phyloP scores from a whole-genome alignment of 1,284 basidiomycete species.

The Pseudozyma pruni region DNA sequence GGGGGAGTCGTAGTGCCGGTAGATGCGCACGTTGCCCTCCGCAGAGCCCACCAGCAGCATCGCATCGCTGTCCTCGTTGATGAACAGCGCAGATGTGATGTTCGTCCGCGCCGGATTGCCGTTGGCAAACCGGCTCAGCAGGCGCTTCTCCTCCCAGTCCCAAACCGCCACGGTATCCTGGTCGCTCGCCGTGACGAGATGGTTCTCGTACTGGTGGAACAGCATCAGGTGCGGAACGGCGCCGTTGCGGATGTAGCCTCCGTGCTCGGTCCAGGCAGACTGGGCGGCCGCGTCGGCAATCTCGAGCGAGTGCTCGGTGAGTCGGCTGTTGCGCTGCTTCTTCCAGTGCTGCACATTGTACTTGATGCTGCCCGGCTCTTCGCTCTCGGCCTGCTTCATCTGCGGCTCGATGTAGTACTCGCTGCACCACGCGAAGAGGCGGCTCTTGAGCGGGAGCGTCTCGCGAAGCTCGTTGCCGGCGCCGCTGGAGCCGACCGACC shows the following conservation, averaged over 20 bases:
- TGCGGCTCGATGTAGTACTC: slow-evolving; percentile 97
- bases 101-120: slow-evolving; percentile 83
- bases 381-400: slow-evolving; percentile 79
- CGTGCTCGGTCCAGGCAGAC: slow-evolving; percentile 80
- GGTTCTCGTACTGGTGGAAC: slow-evolving; percentile 92
- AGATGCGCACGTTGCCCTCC: slow-evolving; percentile 90
- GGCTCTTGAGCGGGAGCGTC: slow-evolving; percentile 84
- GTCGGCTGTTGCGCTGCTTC: slow-evolving; percentile 86
- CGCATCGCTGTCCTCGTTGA: slow-evolving; percentile 94
- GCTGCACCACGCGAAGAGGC: slow-evolving; percentile 93
- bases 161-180: slow-evolving; percentile 90
- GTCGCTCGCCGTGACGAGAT: slow-evolving; percentile 87
- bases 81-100: slow-evolving; percentile 89
- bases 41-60: slow-evolving; percentile 87
- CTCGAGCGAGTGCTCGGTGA: slow-evolving; percentile 76
- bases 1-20: slow-evolving; percentile 79
- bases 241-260: slow-evolving; percentile 77
- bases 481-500: slow-evolving; percentile 24
- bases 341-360: slow-evolving; percentile 98
- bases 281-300: slow-evolving; percentile 79
- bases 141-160: slow-evolving; percentile 87
- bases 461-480: slow-evolving; percentile 59
- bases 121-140: slow-evolving; percentile 86
- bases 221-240: slow-evolving; percentile 72
- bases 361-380: slow-evolving; percentile 91